phyloP scores from a whole-genome alignment of 306 rosid genomes.

The Mucuna pruriens region DNA sequence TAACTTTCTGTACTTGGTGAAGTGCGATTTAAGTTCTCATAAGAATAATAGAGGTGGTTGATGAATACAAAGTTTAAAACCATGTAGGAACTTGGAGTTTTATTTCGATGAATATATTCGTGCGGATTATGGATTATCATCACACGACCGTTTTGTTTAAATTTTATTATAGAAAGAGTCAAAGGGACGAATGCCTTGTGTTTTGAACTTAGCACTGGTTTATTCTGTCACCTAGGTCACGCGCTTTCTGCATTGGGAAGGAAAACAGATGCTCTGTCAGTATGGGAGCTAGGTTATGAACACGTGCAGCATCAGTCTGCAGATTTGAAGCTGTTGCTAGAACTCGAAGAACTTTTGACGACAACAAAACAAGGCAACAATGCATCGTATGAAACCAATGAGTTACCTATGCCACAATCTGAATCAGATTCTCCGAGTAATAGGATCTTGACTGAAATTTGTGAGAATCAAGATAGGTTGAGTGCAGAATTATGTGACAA shows the following conservation, averaged over 20 bases:
- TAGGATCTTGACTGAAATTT: conserved; percentile 41
- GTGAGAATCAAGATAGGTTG: conserved; percentile 43
- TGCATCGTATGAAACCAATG: conserved; percentile 39
- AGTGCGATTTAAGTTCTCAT: conserved; percentile 11
- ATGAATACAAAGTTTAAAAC: not conserved
- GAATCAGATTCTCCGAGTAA: conserved; percentile 45
- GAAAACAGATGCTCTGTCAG: conserved; percentile 76
- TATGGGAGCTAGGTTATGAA: conserved; percentile 89
- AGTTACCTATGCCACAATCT: conserved; percentile 37
- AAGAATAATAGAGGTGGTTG: not conserved
- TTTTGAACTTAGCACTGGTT: conserved; percentile 28
- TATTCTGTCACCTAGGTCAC: conserved; percentile 56
- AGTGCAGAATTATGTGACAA: conserved; percentile 45
- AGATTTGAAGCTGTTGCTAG: conserved; percentile 86
- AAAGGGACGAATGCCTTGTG: not conserved
- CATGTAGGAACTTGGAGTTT: not conserved
- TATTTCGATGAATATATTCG: conserved; percentile 5
- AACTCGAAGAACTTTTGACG: conserved; percentile 79
- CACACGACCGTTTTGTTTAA: not conserved
- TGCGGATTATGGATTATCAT: not conserved
- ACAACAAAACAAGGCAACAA: conserved; percentile 54
- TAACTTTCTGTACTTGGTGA: not conserved
- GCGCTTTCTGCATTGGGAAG: conserved; percentile 81
- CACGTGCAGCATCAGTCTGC: conserved; percentile 70
- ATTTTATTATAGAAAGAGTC: not conserved